Conservation (phyloP, 2,329 filamentous ascomycete species). For the Pseudogymnoascus sp. region DNA sequence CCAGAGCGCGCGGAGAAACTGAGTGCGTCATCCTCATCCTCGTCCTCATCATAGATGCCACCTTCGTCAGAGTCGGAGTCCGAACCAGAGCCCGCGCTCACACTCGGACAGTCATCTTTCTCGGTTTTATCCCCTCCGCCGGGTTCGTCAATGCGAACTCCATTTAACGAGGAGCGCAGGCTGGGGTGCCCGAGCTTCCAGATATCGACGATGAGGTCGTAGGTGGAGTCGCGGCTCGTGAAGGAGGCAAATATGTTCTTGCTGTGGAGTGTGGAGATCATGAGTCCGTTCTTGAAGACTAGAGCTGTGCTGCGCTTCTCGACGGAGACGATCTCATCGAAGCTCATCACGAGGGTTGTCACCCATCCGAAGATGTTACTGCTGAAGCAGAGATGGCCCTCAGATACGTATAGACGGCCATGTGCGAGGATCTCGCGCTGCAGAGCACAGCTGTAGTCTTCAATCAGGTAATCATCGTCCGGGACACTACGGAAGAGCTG, state of each 20-base stretch:
- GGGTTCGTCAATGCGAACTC: constrained; percentile 70
- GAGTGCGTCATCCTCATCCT: constrained; percentile 61
- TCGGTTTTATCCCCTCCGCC: constrained; percentile 85
- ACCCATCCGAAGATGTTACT: constrained; percentile 99
- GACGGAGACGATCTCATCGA: constrained; percentile 93
- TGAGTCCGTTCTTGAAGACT: constrained; percentile 93
- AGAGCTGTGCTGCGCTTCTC: constrained; percentile 95
- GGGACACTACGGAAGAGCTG: constrained; percentile 90
- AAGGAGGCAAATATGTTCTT: constrained; percentile 95
- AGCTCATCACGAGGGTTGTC: constrained; percentile 94
- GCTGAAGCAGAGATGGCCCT: constrained; percentile 95
- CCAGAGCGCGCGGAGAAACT: constrained; percentile 37
- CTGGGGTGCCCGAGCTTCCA: constrained; percentile 96
- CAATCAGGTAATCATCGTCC: constrained; percentile 94
- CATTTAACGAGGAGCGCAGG: constrained; percentile 82
- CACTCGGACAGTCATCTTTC: constrained; percentile 51
- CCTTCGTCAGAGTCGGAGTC: constrained; percentile 46
- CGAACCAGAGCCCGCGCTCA: constrained; percentile 36
- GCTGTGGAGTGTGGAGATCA: constrained; percentile 91
- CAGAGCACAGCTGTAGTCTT: constrained; percentile 94
- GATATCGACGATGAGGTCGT: constrained; percentile 93
- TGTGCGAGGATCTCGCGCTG: constrained; percentile 94
- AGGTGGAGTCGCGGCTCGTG: constrained; percentile 87
- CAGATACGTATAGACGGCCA: constrained; percentile 88
- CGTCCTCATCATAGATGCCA: constrained; percentile 34